phyloP scores from a whole-genome alignment of 495 filamentous ascomycete species.

The Penicillium desertorum region DNA sequence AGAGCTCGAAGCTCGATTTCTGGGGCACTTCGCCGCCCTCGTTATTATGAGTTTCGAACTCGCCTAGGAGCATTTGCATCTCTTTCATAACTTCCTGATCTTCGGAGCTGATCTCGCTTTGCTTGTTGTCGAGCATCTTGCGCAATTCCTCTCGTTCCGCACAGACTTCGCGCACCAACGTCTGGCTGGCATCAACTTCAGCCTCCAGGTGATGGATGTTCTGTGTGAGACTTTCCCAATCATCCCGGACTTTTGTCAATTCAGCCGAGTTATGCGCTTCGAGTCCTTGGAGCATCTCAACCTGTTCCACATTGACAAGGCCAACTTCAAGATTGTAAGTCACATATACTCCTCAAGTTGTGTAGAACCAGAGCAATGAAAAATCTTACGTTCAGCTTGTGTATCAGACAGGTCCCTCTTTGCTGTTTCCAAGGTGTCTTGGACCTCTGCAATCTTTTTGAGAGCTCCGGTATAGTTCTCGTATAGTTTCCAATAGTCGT shows the following conservation, averaged over 20 bases:
- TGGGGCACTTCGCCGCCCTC: slow-evolving; percentile 35
- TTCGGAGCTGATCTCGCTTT: slow-evolving; percentile 40
- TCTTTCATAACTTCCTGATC: slow-evolving; percentile 46
- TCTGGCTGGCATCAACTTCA: slow-evolving; percentile 41
- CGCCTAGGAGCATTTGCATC: slow-evolving; percentile 45
- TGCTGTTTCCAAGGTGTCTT: slow-evolving; percentile 39
- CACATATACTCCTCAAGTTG: slow-evolving; percentile 4
- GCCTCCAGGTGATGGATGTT: slow-evolving; percentile 44
- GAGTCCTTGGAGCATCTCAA: slow-evolving; percentile 48
- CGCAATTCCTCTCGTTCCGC: slow-evolving; percentile 46
- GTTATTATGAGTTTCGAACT: slow-evolving; percentile 39
- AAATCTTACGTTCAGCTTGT: slow-evolving; percentile 42
- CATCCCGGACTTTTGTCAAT: slow-evolving; percentile 44
- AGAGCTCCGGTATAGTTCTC: slow-evolving; percentile 44
- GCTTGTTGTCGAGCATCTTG: slow-evolving; percentile 42
- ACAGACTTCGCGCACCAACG: slow-evolving; percentile 42
- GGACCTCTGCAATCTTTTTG: slow-evolving; percentile 43
- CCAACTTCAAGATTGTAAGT: slow-evolving; percentile 40
- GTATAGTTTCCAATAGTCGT: slow-evolving; percentile 50
- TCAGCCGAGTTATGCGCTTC: slow-evolving; percentile 48
- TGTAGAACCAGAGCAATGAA: slow-evolving; percentile 1
- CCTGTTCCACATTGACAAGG: slow-evolving; percentile 50
- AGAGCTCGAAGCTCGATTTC: slow-evolving; percentile 43
- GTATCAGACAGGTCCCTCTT: slow-evolving; percentile 41
- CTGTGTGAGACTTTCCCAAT: slow-evolving; percentile 44